Evolutionary conservation across 805 yeast genomes (phyloP).

Genomic region (Blastobotrys muscicola): DNA sequence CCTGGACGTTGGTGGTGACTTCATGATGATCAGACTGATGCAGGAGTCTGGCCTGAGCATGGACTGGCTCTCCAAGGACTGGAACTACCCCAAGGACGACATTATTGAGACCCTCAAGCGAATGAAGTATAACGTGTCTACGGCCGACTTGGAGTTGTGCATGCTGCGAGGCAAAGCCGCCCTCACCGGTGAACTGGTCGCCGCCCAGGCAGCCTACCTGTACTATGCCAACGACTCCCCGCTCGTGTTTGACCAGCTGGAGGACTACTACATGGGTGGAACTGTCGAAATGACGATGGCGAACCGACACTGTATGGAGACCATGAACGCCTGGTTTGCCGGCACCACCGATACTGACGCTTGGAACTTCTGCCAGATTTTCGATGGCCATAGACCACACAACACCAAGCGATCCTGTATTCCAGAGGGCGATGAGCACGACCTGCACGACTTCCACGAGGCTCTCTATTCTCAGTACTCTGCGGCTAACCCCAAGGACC

Average conservation of each 20-base stretch:
- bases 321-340: conserved; percentile 35
- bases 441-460: no score
- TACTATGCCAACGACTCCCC: conserved; percentile 36
- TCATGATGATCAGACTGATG: conserved; percentile 37
- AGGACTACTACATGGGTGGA: conserved; percentile 46
- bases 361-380: conserved; percentile 29
- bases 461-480: no score
- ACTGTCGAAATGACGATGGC: conserved; percentile 38
- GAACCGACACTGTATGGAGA: conserved; percentile 31
- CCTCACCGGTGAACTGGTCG: conserved; percentile 35
- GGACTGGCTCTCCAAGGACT: conserved; percentile 21
- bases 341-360: conserved; percentile 20
- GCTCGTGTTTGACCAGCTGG: conserved; percentile 33
- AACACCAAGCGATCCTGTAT: conserved; percentile 1
- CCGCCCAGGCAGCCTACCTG: conserved; percentile 25
- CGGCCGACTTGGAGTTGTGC: conserved; percentile 36
- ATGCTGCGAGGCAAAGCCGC: conserved; percentile 48
- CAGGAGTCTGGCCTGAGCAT: conserved; percentile 23
- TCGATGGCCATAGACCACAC: conserved; percentile 22
- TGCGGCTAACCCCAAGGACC: no score
- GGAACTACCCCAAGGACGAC: conserved; percentile 36
- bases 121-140: conserved; percentile 31
- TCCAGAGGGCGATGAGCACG: not conserved
- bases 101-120: conserved; percentile 32
- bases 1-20: conserved; percentile 58